Base-by-base conservation (phyloP, 176 grass and related monocot species). In the Saccharum spontaneum region DNA sequence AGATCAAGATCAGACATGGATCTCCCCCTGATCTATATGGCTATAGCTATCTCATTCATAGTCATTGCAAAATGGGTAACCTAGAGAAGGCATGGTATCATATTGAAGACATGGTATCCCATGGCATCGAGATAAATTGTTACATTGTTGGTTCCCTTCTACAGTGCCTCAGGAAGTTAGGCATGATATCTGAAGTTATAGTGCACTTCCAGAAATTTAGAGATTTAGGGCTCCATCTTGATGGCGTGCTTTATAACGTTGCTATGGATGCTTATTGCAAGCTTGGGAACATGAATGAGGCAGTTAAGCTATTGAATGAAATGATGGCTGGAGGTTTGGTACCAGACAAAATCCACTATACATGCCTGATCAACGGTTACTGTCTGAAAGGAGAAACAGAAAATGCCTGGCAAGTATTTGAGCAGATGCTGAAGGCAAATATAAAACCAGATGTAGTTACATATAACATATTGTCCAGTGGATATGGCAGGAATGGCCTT, bases 321-420 rank as follows among this genome's bases (percentile, higher is more conserved):
- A 98, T 98, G 89, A 90, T 54, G 81, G 52, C 15, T 24, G 70
- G 49, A 54, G 87, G 90, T 41, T 87, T 93, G 74, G 36, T 44
- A 22, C 95, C 95, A 55, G 95, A 97, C 43, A 93, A 75, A 79
- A 90, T 91, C 30, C 92, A 97, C 87, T 97, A 93, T 63, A 93
- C 95, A 75, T 93, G 89, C 55, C 84, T 97, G 82, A 93, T 97
- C 33, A 87, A 72, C 13, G 95, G 92, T 78, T 97, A 92, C 54
- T 91, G 92, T 61, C 70, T 69, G 49, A 94, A 84, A 69, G 92
- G 90, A 88, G 88, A 97, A 83, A 84, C 86, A 79, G 46, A 66
- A 72, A 92, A 91, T 82, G 95, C 92, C 2, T 63, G 67, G 4
- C 88, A 84, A 55, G 71, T 69, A 33, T 97, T 97, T 71, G 70